Conservation (phyloP, 805 yeast genomes). For the Suhomyces tanzawaensis region DNA sequence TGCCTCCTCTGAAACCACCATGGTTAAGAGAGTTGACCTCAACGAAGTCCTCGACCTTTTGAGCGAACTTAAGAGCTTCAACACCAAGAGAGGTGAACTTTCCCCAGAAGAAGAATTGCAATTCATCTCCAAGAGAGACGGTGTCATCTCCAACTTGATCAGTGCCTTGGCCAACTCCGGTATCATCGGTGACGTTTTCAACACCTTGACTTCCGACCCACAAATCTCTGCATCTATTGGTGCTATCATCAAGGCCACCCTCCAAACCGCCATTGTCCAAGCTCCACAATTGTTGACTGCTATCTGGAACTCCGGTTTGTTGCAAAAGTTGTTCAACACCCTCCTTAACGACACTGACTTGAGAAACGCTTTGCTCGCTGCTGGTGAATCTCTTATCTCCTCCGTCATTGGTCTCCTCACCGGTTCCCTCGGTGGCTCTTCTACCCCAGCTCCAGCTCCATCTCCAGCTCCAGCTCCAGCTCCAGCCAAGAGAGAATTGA, state of each 20-base stretch:
- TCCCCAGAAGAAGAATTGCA: conserved; percentile 28
- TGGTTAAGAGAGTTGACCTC: conserved; percentile 37
- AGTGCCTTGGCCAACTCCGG: conserved; percentile 39
- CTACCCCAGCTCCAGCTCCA: conserved; percentile 14
- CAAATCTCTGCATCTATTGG: conserved; percentile 25
- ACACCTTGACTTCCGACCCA: conserved; percentile 31
- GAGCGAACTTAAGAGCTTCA: conserved; percentile 28
- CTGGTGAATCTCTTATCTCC: conserved; percentile 33
- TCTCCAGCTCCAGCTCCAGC: conserved; percentile 15
- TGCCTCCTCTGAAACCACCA: conserved; percentile 16
- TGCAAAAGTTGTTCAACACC: conserved; percentile 29
- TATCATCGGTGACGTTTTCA: conserved; percentile 34
- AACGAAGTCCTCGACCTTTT: conserved; percentile 32
- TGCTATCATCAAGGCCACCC: conserved; percentile 28
- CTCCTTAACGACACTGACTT: conserved; percentile 33
- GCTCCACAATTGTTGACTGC: conserved; percentile 43
- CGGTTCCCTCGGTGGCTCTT: conserved; percentile 7
- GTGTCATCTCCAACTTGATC: conserved; percentile 34
- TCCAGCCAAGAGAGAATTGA: conserved; percentile 8
- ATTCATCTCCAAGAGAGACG: conserved; percentile 35
- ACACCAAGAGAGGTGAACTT: conserved; percentile 35
- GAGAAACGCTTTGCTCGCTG: conserved; percentile 30
- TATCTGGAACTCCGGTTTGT: conserved; percentile 40
- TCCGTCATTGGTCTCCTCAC: conserved; percentile 29
- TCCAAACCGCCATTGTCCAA: conserved; percentile 33